Evolutionary conservation across 148 eudicot genomes (phyloP), one percentile per base, ranked within the genome.

Genomic region (Fagopyrum esculentum): DNA sequence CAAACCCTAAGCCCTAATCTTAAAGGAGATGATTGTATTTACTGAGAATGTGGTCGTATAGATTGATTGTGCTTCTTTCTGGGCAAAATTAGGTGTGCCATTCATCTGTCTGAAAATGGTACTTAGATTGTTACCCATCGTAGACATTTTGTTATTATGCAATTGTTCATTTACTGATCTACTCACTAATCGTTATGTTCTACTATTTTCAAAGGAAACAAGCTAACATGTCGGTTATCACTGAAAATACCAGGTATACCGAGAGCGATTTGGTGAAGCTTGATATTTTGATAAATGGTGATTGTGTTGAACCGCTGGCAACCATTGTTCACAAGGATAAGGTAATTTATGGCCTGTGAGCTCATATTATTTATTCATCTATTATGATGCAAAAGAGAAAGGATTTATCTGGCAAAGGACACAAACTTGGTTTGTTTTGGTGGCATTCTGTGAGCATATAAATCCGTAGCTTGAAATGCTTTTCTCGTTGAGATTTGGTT

Each of bases 291-390:
- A 95, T 95, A 75, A 95, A 90, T 85, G 94, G 90, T 71, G 99
- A 95, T 61, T 73, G 76, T 55, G 98, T 95, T 81, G 99, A 95
- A 73, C 99, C 99, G 71, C 84, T 95, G 81, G 86, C 99, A 69
- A 95, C 99, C 47, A 95, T 95, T 75, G 98, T 92, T 69, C 98
- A 95, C 80, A 92, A 80, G 80, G 98, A 95, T 81, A 95, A 95
- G 97, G 99, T 95, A 84, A 78, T 56, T 55, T 60, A 30, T 6
- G 45, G 49, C 46, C 54, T 22, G n/a, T 75, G 69, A 9, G 49
- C 50, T 49, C 59, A 10, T 63, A 9, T 73, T 6, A 57, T 22
- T 57, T 57, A 57, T 19, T 19, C n/a, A 19, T 57, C n/a, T 19
- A 19, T 57, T 57, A 17, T 57, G 63, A 57, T 57, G 30, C 35